A percentile compares a stretch with the other conserved stretches of the same genome.
Evolutionary conservation across 2,329 filamentous ascomycete species (phyloP).

Genomic region (Pezicula neosporulosa): DNA sequence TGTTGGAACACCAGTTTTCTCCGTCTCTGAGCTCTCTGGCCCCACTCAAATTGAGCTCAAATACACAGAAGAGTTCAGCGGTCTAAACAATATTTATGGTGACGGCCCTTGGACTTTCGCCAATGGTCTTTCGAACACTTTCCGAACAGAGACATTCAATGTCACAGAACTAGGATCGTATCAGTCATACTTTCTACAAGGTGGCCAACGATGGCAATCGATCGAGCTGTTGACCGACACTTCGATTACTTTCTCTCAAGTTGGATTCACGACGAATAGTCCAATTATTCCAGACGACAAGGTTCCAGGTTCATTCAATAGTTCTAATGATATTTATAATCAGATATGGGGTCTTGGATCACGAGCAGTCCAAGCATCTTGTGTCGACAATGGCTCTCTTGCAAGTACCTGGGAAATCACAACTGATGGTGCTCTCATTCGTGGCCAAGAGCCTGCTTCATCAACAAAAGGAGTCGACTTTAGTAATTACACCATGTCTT

Average conservation of each 20-base stretch:
- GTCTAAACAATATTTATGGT: slow-evolving; percentile 21
- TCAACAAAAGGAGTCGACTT: slow-evolving; percentile 20
- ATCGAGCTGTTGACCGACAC: slow-evolving; percentile 32
- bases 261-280: slow-evolving; percentile 28
- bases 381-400: slow-evolving; percentile 33
- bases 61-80: slow-evolving; percentile 30
- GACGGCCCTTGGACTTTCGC: slow-evolving; percentile 27
- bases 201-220: slow-evolving; percentile 37
- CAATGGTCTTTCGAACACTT: slow-evolving; percentile 28
- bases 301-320: slow-evolving; percentile 27
- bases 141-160: slow-evolving; percentile 36
- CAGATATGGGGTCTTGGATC: slow-evolving; percentile 36
- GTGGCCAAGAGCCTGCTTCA: slow-evolving; percentile 29
- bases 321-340: slow-evolving; percentile 28
- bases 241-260: slow-evolving; percentile 25
- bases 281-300: slow-evolving; percentile 7
- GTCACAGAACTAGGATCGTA: slow-evolving; percentile 26
- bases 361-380: slow-evolving; percentile 29
- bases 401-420: slow-evolving; percentile 32
- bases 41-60: slow-evolving; percentile 30
- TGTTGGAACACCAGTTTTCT: slow-evolving; percentile 30
- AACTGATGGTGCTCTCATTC: slow-evolving; percentile 30
- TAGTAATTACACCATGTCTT: slow-evolving; percentile 33
- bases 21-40: slow-evolving; percentile 16
- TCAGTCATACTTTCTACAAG: slow-evolving; percentile 34